Evolutionary conservation across 140 eudicot genomes (phyloP).

Genomic region (Bidens hawaiensis): DNA sequence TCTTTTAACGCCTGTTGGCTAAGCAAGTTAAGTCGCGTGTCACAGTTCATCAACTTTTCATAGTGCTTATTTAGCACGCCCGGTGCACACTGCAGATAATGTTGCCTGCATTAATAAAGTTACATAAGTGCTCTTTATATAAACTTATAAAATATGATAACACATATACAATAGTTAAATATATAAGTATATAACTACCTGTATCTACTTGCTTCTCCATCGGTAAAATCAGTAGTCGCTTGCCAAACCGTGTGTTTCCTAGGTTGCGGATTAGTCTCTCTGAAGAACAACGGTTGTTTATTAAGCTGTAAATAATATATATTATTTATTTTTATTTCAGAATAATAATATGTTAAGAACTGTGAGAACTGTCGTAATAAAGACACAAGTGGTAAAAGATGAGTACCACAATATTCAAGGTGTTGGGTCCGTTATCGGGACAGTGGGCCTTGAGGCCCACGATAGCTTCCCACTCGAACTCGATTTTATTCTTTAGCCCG

Average conservation of each 20-base stretch:
- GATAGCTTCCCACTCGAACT: conserved; percentile 43
- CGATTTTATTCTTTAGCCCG: conserved; percentile 41
- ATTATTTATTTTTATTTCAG: no score
- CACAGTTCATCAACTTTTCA: conserved; percentile 71
- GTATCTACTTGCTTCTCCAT: conserved; percentile 25
- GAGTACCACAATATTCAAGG: conserved; percentile 33
- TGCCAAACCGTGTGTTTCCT: conserved; percentile 39
- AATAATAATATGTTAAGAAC: no score
- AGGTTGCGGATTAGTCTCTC: conserved; percentile 34
- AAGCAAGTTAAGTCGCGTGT: conserved; percentile 54
- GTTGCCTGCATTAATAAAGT: conserved; percentile 38
- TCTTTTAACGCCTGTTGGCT: conserved; percentile 47
- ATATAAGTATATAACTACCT: no score
- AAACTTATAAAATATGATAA: no score
- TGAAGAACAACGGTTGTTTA: conserved; percentile 28
- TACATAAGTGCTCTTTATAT: background rate
- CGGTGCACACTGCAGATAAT: conserved; percentile 51
- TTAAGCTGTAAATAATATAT: conserved; percentile 29
- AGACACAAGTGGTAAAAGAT: background rate
- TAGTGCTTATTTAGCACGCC: conserved; percentile 76
- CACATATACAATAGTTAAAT: no score
- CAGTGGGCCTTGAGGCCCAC: conserved; percentile 32
- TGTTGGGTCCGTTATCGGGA: conserved; percentile 34
- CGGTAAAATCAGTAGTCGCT: conserved; percentile 27
- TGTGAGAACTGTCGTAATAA: background rate